Evolutionary conservation across 495 filamentous ascomycete genomes (phyloP).

Genomic region (Xylaria longipes): DNA sequence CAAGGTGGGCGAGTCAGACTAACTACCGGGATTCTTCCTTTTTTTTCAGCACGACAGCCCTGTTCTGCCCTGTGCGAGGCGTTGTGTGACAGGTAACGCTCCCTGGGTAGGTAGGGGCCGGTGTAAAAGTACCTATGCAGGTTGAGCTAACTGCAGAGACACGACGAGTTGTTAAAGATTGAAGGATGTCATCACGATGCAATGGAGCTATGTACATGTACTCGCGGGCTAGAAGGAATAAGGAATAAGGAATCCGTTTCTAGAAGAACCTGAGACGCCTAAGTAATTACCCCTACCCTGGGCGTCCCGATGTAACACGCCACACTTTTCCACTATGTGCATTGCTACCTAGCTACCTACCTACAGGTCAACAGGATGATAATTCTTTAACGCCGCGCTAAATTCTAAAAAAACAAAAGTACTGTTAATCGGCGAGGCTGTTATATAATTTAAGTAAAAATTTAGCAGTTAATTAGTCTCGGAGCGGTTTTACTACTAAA

Average conservation of each 20-base stretch:
- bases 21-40: background rate
- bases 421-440: no score
- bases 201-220: background rate
- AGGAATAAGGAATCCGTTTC: slow-evolving; percentile 4
- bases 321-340: background rate
- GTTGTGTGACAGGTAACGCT: slow-evolving; percentile 5
- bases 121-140: no score
- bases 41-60: slow-evolving; percentile 9
- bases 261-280: slow-evolving; percentile 12
- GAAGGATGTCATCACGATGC: background rate
- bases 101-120: no score
- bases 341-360: background rate
- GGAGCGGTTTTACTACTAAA: no score
- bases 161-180: background rate
- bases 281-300: background rate
- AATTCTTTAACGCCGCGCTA: no score
- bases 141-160: background rate
- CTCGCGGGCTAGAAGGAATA: background rate
- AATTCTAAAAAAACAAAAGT: no score
- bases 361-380: no score
- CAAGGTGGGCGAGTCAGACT: background rate
- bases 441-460: no score
- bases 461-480: no score
- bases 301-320: background rate
- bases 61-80: slow-evolving; percentile 8